Base-by-base conservation (phyloP, 345 rosid species). In the Moringa oleifera region DNA sequence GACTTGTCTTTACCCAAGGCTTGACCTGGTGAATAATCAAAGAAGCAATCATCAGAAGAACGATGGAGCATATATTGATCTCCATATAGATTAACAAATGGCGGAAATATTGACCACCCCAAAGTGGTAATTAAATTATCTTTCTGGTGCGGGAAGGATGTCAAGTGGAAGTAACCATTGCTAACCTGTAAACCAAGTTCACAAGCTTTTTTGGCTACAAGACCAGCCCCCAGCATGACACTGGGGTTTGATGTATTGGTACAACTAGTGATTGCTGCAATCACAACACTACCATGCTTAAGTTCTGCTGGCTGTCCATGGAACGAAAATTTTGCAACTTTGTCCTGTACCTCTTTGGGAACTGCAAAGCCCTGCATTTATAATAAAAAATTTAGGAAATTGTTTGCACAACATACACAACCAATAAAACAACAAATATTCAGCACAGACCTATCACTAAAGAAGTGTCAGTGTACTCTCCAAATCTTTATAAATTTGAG, bases 161-260 rank as follows among this genome's bases (percentile, higher is more conserved):
- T 23, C 18, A 49, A 33, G 15, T 15, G 10, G 25, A 55, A 11
- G 24, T 45, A 51, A 64, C 37, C 20, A 58, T 36, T 49, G 25
- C 84, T 41, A 61, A 94, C 99, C 95, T 88, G 80, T 62, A 94
- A 76, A 53, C 99, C 99, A 71, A 83, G 93, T 73, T 94, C 97
- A 60, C 81, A 81, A 71, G 99, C 99, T 77, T 88, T 94, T 62
- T 90, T 90, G 0, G 99, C 99, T 72, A 90, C 97, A 79, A 94
- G 97, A 74, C 77, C 99, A 72, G 99, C 97, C 50, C 97, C 96
- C 55, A 90, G 96, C 99, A 94, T 94, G 71, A 94, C 97, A 45
- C 95, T 94, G 57, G 99, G 99, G 66, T 94, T 94, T 75, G 99
- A 94, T 62, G 99, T 94, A 74, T 94, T 94, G 57, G 99, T 94